Conservation (phyloP, 2,329 filamentous ascomycete genomes). For the Falciphora oryzae region DNA sequence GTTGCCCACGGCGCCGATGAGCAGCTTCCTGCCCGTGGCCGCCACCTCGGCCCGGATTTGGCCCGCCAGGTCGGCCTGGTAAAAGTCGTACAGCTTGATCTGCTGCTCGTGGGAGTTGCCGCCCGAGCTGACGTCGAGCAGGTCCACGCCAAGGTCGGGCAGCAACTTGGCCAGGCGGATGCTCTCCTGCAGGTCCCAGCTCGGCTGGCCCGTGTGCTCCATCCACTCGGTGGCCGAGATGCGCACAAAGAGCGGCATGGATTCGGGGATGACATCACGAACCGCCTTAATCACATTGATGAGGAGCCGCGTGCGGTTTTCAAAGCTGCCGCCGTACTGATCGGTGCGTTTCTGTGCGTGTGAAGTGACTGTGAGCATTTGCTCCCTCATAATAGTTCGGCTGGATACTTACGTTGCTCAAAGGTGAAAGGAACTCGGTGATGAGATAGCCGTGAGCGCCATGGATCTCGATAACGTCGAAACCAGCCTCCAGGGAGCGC, state of each 20-base stretch:
- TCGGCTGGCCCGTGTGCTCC: constrained; percentile 37
- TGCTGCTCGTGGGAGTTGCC: constrained; percentile 61
- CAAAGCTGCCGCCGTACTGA: constrained; percentile 58
- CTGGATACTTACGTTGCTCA: constrained; percentile 41
- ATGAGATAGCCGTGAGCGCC: constrained; percentile 62
- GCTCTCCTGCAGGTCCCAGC: constrained; percentile 66
- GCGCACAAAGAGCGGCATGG: constrained; percentile 52
- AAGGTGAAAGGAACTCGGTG: constrained; percentile 57
- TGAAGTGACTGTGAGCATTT: not conserved
- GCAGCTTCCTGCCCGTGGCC: constrained; percentile 42
- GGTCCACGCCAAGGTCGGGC: constrained; percentile 68
- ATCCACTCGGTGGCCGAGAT: constrained; percentile 61
- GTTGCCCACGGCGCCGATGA: constrained; percentile 69
- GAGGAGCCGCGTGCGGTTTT: constrained; percentile 59
- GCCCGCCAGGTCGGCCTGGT: constrained; percentile 69
- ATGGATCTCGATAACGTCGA: constrained; percentile 69
- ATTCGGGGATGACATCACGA: constrained; percentile 44
- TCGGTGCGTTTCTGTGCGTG: constrained; percentile 49
- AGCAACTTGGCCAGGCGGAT: constrained; percentile 64
- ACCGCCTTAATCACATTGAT: constrained; percentile 47
- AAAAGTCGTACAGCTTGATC: constrained; percentile 56
- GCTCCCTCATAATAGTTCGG: not conserved
- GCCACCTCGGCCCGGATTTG: constrained; percentile 62
- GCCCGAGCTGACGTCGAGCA: constrained; percentile 75
- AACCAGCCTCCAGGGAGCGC: constrained; percentile 61